Base-by-base conservation (phyloP, 2,329 filamentous ascomycete species). In the Colletotrichum tofieldiae region DNA sequence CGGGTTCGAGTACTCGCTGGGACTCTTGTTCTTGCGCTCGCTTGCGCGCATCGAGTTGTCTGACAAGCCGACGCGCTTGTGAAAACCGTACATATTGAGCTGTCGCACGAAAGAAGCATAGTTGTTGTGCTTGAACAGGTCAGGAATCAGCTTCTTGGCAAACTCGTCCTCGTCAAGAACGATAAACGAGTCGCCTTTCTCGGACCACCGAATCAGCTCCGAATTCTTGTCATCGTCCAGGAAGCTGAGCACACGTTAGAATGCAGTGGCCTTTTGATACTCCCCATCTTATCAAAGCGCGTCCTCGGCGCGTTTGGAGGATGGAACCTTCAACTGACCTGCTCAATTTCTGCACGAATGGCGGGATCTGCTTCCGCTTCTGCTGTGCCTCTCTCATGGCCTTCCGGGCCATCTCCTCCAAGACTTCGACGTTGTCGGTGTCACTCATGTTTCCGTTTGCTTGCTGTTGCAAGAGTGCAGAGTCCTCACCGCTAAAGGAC, bases 101-200 rank as follows among this genome's bases (percentile, higher is more conserved):
- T 98, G 95, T 45, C 95, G 92, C 67, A 98, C 95, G 80, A 98
- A 98, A 75, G 95, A 98, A 58, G 95, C 95, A 82, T 98, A 98
- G 81, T 98, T 98, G 88, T 96, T 98, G 85, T 99, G 96, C 83
- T 99, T 99, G 88, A 99, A 99, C 74, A 98, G 92, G 82, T 98
- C 97, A 0, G 96, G 96, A 32, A 99, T 93, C 77, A 99, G 93
- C 47, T 94, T 94, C 84, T 98, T 98, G 26, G 96, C 98, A 80
- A 99, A 99, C 83, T 98, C 96, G 79, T 99, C 96, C 83, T 99
- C 96, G 78, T 99, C 96, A 11, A 98, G 85, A 4, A 99, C 96
- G 68, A 98, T 93, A 83, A 99, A 99, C 0, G 96, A 98, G 79
- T 97, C 95, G 39, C 96, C 96, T 78, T 96, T 94, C 77, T 97